Evolutionary conservation across 2,329 filamentous ascomycete genomes (phyloP).

Genomic region (Monosporascus ibericus): DNA sequence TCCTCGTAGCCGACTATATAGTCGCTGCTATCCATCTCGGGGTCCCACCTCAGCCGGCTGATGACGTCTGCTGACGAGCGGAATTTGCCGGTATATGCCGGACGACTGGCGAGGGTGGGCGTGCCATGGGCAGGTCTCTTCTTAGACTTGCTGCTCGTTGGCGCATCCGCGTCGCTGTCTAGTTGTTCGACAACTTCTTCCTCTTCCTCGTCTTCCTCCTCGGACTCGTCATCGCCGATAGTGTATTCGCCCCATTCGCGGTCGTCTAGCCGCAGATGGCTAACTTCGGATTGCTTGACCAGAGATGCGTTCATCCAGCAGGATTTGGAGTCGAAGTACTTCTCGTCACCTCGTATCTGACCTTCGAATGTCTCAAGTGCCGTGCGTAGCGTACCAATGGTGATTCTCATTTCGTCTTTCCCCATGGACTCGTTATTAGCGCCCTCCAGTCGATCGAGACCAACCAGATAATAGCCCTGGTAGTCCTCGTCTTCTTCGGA

Average conservation of each 20-base stretch:
- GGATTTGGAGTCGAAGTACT: constrained; percentile 41
- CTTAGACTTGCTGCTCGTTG: constrained; percentile 13
- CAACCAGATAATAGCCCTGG: constrained; percentile 56
- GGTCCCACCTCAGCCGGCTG: constrained; percentile 55
- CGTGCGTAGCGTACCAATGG: constrained; percentile 36
- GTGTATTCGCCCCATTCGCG: constrained; percentile 45
- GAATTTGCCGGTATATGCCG: constrained; percentile 38
- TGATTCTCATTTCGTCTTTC: constrained; percentile 35
- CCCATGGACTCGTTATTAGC: constrained; percentile 15
- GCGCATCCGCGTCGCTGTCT: constrained; percentile 17
- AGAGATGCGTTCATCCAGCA: constrained; percentile 43
- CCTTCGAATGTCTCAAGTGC: constrained; percentile 42
- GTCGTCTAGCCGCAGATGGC: constrained; percentile 38
- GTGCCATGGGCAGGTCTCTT: constrained; percentile 8
- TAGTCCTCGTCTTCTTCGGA: constrained; percentile 38
- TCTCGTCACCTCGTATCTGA: constrained; percentile 38
- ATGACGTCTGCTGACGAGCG: constrained; percentile 53
- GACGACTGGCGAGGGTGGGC: constrained; percentile 15
- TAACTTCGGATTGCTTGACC: constrained; percentile 31
- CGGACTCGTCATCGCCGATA: constrained; percentile 28
- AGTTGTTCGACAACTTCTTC: constrained; percentile 35
- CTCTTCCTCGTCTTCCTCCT: constrained; percentile 30
- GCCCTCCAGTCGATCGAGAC: constrained; percentile 36
- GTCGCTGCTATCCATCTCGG: constrained; percentile 43
- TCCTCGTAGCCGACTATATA: constrained; percentile 58